Evolutionary conservation across 441 rosid species (phyloP).

Genomic region (Hura crepitans): DNA sequence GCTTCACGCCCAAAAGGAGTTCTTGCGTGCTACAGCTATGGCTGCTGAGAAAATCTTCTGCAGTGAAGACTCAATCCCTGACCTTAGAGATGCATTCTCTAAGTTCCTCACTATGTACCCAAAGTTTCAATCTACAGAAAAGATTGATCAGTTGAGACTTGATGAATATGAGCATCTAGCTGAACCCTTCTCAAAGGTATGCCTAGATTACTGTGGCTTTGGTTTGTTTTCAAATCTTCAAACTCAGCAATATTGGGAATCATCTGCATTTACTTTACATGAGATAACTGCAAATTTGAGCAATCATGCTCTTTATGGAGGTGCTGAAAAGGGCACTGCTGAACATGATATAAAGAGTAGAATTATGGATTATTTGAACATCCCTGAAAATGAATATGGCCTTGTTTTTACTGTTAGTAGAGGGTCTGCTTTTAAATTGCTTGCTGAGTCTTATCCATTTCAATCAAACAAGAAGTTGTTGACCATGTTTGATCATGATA

Average conservation of each 20-base stretch:
- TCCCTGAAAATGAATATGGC: slow-evolving; percentile 91
- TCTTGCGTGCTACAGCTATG: slow-evolving; percentile 76
- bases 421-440: slow-evolving; percentile 84
- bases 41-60: slow-evolving; percentile 63
- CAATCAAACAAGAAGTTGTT: slow-evolving; percentile 74
- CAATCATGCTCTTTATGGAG: slow-evolving; percentile 92
- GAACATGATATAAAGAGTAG: slow-evolving; percentile 81
- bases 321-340: slow-evolving; percentile 80
- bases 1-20: slow-evolving; percentile 85
- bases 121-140: slow-evolving; percentile 65
- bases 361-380: slow-evolving; percentile 90
- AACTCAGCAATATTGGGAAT: slow-evolving; percentile 80
- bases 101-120: slow-evolving; percentile 90
- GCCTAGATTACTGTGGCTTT: slow-evolving; percentile 95
- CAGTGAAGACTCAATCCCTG: slow-evolving; percentile 68
- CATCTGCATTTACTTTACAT: slow-evolving; percentile 86
- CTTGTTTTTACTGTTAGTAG: slow-evolving; percentile 92
- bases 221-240: slow-evolving; percentile 89
- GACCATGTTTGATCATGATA: slow-evolving; percentile 93
- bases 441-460: slow-evolving; percentile 85
- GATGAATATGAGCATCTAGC: slow-evolving; percentile 60
- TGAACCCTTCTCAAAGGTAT: slow-evolving; percentile 62
- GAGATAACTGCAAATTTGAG: slow-evolving; percentile 92
- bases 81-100: slow-evolving; percentile 50
- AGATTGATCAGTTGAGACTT: slow-evolving; percentile 70